Conservation (phyloP, 2,329 filamentous ascomycete species). For the Emericellopsis atlantica region DNA sequence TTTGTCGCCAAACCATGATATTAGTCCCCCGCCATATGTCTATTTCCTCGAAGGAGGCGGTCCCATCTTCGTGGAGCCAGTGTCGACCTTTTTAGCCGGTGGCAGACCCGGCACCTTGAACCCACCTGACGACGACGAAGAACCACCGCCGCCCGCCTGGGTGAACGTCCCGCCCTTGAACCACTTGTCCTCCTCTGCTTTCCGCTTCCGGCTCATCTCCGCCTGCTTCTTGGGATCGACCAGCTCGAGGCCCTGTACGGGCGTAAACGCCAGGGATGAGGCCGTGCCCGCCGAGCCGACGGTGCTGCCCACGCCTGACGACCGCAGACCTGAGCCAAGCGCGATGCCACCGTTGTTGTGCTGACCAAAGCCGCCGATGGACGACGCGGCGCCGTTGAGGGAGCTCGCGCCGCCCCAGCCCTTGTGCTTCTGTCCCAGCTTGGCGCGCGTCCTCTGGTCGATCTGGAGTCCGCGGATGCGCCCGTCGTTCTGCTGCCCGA, state of each 20-base stretch:
- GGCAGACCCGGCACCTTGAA: constrained; percentile 80
- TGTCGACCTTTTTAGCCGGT: constrained; percentile 53
- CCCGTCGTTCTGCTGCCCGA: constrained; percentile 80
- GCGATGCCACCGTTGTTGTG: constrained; percentile 47
- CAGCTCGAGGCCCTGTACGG: constrained; percentile 86
- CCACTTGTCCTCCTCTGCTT: constrained; percentile 90
- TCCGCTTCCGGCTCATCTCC: constrained; percentile 79
- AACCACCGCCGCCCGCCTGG: constrained; percentile 47
- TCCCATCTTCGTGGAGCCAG: constrained; percentile 20
- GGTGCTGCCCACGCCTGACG: constrained; percentile 68
- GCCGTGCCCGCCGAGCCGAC: constrained; percentile 58
- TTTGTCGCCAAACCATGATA: no score
- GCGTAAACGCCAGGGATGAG: constrained; percentile 84
- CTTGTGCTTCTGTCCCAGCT: constrained; percentile 88
- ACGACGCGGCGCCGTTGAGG: constrained; percentile 59
- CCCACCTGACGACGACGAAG: constrained; percentile 33
- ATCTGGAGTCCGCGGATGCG: constrained; percentile 79
- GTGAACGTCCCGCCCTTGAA: constrained; percentile 98
- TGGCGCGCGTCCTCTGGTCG: constrained; percentile 85
- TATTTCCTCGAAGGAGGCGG: constrained; percentile 9
- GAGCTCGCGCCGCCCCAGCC: constrained; percentile 75
- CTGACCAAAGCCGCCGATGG: constrained; percentile 66
- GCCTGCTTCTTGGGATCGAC: constrained; percentile 87
- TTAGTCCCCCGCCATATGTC: no score
- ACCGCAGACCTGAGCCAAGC: constrained; percentile 67